Base-by-base conservation (phyloP, 148 eudicot genomes). In the Amaranthus palmeri region DNA sequence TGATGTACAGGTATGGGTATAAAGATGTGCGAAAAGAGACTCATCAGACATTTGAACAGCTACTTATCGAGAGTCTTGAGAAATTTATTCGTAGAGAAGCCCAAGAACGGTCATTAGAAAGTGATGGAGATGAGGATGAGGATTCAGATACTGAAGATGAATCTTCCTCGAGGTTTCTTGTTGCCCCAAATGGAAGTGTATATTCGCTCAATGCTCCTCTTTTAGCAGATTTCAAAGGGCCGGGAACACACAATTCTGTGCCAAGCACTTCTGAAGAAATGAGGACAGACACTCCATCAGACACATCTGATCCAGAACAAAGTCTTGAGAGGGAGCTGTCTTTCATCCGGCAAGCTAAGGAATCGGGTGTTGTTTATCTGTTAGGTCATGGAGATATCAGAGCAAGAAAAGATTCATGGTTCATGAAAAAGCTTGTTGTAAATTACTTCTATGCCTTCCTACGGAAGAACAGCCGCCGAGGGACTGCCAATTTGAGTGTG, bases 321-420 rank as follows among this genome's bases (percentile, higher is more conserved):
- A 86, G 90, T 77, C 87, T 95, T 7, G 99, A 91, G 72, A 88
- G 86, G 76, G 99, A 95, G 84, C 87, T 95, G 6, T 88, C 87
- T 42, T 87, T 95, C 81, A 77, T 95, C 58, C 84, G 85, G 73
- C 85, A 83, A 80, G 99, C 99, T 58, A 92, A 86, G 63, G 96
- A 88, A 77, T 92, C 93, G 0, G 99, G 99, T 12, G 90, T 95
- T 10, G 96, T 95, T 42, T 95, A 95, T 81, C 99, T 95, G 81
- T 93, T 95, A 73, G 99, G 99, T 44, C 99, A 92, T 70, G 97
- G 97, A 67, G 90, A 87, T 72, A 95, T 92, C 51, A 85, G 99
- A 78, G 97, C 97, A 10, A 88, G 96, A 75, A 95, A 95, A 78
- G 92, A 92, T 52, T 95, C 97, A 3, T 95, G 93, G 99, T 95